Base-by-base conservation (phyloP, 139 green algal species). In the Chlorella sorokiniana region DNA sequence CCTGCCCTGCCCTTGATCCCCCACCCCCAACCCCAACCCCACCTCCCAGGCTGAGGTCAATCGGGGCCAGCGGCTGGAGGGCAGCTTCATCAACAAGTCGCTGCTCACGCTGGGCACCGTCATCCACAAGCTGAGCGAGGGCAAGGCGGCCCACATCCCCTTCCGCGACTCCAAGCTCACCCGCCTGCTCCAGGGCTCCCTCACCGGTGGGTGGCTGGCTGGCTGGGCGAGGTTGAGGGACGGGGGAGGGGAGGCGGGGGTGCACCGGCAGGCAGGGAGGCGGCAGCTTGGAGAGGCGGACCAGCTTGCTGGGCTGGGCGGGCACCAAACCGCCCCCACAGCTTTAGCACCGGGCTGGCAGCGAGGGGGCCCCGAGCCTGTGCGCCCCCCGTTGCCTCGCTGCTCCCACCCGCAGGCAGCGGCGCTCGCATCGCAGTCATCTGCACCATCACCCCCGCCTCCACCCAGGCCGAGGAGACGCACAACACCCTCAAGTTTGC, bases 401-500 rank as follows among this genome's bases (percentile, higher is more conserved):
- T 71, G 8, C 25, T 86, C 78, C 23, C 91, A 86, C 2, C 64
- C 96, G 78, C 90, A 29, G 92, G 94, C 68, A 86, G 52, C 8
- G 94, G 93, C 9, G 91, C 93, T 16, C 88, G 86, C 40, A 88
- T 97, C 18, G 90, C 91, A 16, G 90, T 97, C 42, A 85, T 98
- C 25, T 97, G 95, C 84, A 98, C 93, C 75, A 90, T 98, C 71
- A 98, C 96, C 2, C 96, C 96, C 3, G 94, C 92, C 6, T 91
- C 85, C 18, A 90, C 85, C 2, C 92, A 98, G 86, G 82, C 89
- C 10, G 94, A 98, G 78, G 96, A 99, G 88, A 98, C 96, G 1
- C 89, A 96, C 84, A 99, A 99, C 91, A 99, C 96, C n/a, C 93
- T 99, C 81, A 98, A 98, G 80, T 99, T 99, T 89, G 96, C 96